phyloP scores from a whole-genome alignment of 805 yeast genomes.

The Citeromyces nyonsensis region DNA sequence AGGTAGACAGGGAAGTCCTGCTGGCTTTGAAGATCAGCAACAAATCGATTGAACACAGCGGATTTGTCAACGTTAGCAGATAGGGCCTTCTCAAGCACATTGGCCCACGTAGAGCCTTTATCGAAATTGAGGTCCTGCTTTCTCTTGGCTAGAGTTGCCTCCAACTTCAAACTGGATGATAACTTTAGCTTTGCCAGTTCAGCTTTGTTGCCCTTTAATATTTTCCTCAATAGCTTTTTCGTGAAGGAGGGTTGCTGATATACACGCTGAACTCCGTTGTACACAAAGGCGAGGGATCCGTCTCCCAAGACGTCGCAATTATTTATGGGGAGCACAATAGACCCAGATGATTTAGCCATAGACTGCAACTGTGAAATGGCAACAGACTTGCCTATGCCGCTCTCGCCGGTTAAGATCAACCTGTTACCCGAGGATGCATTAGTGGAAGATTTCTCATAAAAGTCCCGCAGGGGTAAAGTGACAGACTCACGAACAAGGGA shows the following conservation, averaged over 20 bases:
- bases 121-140: slow-evolving; percentile 1
- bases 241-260: slow-evolving; percentile 74
- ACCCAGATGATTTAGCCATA: slow-evolving; percentile 23
- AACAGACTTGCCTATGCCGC: slow-evolving; percentile 73
- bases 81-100: slow-evolving; percentile 17
- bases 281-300: slow-evolving; percentile 59
- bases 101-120: slow-evolving; percentile 20
- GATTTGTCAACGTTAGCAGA: slow-evolving; percentile 14
- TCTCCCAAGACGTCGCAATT: slow-evolving; percentile 45
- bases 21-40: slow-evolving; percentile 41
- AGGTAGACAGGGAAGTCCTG: slow-evolving; percentile 38
- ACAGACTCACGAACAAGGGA: slow-evolving; percentile 40
- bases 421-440: slow-evolving; percentile 26
- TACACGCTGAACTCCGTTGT: slow-evolving; percentile 22
- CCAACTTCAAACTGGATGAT: slow-evolving; percentile 16
- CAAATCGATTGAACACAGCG: slow-evolving; percentile 32
- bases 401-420: slow-evolving; percentile 44
- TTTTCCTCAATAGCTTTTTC: slow-evolving; percentile 39
- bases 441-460: slow-evolving; percentile 18
- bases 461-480: slow-evolving; percentile 17
- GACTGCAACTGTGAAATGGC: slow-evolving; percentile 56
- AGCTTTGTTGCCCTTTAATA: slow-evolving; percentile 26
- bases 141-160: slow-evolving; percentile 5
- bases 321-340: slow-evolving; percentile 48
- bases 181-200: slow-evolving; percentile 18